Evolutionary conservation across 192 early-diverging fungal species (phyloP).

Genomic region (Kappamyces sp.): DNA sequence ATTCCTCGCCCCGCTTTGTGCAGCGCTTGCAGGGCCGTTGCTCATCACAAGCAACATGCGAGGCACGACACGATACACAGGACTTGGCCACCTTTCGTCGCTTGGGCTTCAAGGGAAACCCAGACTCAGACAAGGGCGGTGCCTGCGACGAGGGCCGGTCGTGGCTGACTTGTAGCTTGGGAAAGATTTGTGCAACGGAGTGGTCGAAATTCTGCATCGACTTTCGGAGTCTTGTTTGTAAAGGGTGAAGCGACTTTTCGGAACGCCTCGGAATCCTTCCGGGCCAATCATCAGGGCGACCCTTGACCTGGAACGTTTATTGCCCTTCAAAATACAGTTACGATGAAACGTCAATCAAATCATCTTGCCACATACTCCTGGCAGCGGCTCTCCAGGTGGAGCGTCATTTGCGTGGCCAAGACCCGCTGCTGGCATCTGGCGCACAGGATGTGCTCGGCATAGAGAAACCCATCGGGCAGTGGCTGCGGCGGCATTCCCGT

Average conservation of each 20-base stretch:
- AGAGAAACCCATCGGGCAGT: no score
- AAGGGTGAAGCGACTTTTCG: neutral
- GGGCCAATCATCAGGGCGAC: no score
- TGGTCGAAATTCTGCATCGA: conserved; percentile 1
- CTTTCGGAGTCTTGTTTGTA: neutral
- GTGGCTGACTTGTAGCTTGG: neutral
- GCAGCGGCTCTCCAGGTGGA: no score
- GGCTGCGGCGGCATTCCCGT: no score
- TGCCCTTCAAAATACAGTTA: no score
- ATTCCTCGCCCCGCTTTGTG: conserved; percentile 3
- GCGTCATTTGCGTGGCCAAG: no score
- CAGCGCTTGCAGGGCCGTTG: conserved; percentile 4
- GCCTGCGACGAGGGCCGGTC: neutral
- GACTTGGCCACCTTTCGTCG: conserved; percentile 5
- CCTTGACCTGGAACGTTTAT: no score
- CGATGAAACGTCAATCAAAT: no score
- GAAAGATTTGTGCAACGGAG: neutral
- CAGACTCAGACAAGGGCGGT: neutral
- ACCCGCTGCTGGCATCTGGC: no score
- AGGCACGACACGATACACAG: conserved; percentile 2
- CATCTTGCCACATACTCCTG: no score
- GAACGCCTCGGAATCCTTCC: neutral
- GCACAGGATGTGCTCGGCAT: no score
- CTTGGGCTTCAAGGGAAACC: conserved; percentile 3
- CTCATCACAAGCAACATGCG: conserved; percentile 10